Evolutionary conservation across 805 yeast species (phyloP).

Genomic region (Cyberlindnera lachancei): DNA sequence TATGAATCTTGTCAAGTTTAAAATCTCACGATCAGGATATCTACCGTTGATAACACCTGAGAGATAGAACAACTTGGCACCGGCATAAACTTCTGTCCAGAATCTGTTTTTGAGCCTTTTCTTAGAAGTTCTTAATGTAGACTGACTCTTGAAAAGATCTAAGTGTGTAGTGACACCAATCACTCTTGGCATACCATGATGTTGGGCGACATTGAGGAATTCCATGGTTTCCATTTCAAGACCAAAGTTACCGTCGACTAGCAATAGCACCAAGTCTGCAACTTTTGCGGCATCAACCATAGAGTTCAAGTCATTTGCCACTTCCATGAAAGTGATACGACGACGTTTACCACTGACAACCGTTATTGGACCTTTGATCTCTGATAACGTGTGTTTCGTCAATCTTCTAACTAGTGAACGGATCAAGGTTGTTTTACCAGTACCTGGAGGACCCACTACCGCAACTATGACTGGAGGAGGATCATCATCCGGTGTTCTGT

Average conservation of each 20-base stretch:
- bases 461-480: slow-evolving; percentile 97
- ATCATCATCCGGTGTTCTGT: slow-evolving; percentile 93
- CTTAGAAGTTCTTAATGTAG: slow-evolving; percentile 85
- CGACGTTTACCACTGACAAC: slow-evolving; percentile 94
- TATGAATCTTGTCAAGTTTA: slow-evolving; percentile 85
- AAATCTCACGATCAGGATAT: slow-evolving; percentile 93
- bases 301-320: slow-evolving; percentile 84
- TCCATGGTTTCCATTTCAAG: slow-evolving; percentile 99
- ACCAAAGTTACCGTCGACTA: slow-evolving; percentile 96
- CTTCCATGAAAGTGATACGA: slow-evolving; percentile 87
- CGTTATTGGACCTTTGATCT: slow-evolving; percentile 92
- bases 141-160: slow-evolving; percentile 84
- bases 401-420: slow-evolving; percentile 81
- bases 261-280: slow-evolving; percentile 81
- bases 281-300: slow-evolving; percentile 96
- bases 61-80: slow-evolving; percentile 90
- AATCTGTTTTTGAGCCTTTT: slow-evolving; percentile 87
- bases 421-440: slow-evolving; percentile 92
- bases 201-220: slow-evolving; percentile 89
- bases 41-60: slow-evolving; percentile 96
- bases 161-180: slow-evolving; percentile 93
- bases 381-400: slow-evolving; percentile 78
- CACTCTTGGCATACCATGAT: slow-evolving; percentile 98
- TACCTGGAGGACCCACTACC: slow-evolving; percentile 98
- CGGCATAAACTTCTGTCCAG: slow-evolving; percentile 99